A percentile compares a stretch with the other conserved stretches of the same genome.
These are phyloP conservation scores for Paecilomyces formosus DNA, from an alignment of 2,329 filamentous ascomycete species.

Conservation along the genomic window DNA sequence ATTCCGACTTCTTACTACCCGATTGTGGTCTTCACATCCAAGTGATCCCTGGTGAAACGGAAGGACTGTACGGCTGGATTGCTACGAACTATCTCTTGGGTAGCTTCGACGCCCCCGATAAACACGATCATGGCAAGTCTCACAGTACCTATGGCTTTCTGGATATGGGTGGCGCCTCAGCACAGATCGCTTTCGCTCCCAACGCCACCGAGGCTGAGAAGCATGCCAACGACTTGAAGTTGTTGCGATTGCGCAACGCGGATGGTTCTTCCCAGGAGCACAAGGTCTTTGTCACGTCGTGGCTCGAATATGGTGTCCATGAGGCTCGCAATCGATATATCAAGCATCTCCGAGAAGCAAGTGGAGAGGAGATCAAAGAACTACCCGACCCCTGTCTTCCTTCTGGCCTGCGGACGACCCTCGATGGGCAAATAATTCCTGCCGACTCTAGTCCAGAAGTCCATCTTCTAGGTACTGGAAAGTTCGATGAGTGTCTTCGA, in stretches of 20 bases:
- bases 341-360: constrained; percentile 63
- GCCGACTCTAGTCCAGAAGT: constrained; percentile 36
- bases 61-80: constrained; percentile 95
- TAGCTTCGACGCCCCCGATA: constrained; percentile 70
- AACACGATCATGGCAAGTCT: constrained; percentile 72
- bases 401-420: constrained; percentile 62
- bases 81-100: constrained; percentile 92
- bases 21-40: constrained; percentile 86
- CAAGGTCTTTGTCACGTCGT: constrained; percentile 88
- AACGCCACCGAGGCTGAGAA: constrained; percentile 85
- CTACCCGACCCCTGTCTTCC: constrained; percentile 90
- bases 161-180: constrained; percentile 96
- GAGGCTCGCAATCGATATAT: constrained; percentile 82
- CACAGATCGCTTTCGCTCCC: constrained; percentile 95
- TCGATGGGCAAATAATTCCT: constrained; percentile 55
- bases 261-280: constrained; percentile 74
- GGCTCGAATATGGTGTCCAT: constrained; percentile 96
- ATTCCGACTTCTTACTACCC: constrained; percentile 77
- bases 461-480: constrained; percentile 72
- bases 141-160: constrained; percentile 96
- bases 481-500: constrained; percentile 76
- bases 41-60: constrained; percentile 90
- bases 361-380: constrained; percentile 53
- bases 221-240: constrained; percentile 80
- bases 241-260: constrained; percentile 76